Percentiles rank a stretch among this genome's conserved stretches.
These are phyloP conservation scores for Hyaloraphidium curvatum DNA, from an alignment of 192 early-diverging fungal genomes.

Conservation along the genomic window DNA sequence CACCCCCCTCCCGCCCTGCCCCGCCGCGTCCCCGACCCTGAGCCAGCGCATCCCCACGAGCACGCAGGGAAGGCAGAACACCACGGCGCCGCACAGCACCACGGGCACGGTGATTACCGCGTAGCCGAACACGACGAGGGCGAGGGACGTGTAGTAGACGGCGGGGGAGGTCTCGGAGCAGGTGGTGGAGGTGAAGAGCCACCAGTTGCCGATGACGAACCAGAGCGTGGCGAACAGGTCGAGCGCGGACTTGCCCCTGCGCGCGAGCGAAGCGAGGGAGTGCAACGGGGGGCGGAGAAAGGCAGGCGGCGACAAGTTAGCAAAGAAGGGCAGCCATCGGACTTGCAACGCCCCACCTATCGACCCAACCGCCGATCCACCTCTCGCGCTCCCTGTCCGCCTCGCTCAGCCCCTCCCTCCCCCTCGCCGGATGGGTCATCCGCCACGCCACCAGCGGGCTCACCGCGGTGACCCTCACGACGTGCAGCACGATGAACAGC, in stretches of 20 bases:
- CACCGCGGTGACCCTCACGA: slow-evolving; percentile 29
- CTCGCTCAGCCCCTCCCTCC: too few species aligned
- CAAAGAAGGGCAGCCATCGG: too few species aligned
- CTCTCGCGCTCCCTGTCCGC: too few species aligned
- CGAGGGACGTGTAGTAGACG: slow-evolving; percentile 36
- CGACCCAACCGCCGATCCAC: too few species aligned
- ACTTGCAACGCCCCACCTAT: too few species aligned
- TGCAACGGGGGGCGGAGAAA: too few species aligned
- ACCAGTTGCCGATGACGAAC: slow-evolving; percentile 53
- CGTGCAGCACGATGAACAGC: slow-evolving; percentile 36
- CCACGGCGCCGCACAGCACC: slow-evolving; percentile 31
- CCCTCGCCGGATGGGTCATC: too few species aligned
- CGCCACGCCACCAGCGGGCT: slow-evolving; percentile 44
- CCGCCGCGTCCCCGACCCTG: slow-evolving; percentile 4
- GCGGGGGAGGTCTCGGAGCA: slow-evolving; percentile 27
- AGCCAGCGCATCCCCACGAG: slow-evolving; percentile 37
- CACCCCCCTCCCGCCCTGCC: slow-evolving; percentile 21
- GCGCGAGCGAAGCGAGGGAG: background rate
- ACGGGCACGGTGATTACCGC: slow-evolving; percentile 39
- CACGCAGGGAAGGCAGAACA: slow-evolving; percentile 43
- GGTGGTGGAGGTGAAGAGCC: slow-evolving; percentile 28
- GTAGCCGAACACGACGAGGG: slow-evolving; percentile 48
- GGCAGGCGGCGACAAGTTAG: too few species aligned
- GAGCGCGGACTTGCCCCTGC: slow-evolving; percentile 31
- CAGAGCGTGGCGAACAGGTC: slow-evolving; percentile 37